phyloP scores from a whole-genome alignment of 768 basidiomycete genomes.

The Auriscalpium orientale region DNA sequence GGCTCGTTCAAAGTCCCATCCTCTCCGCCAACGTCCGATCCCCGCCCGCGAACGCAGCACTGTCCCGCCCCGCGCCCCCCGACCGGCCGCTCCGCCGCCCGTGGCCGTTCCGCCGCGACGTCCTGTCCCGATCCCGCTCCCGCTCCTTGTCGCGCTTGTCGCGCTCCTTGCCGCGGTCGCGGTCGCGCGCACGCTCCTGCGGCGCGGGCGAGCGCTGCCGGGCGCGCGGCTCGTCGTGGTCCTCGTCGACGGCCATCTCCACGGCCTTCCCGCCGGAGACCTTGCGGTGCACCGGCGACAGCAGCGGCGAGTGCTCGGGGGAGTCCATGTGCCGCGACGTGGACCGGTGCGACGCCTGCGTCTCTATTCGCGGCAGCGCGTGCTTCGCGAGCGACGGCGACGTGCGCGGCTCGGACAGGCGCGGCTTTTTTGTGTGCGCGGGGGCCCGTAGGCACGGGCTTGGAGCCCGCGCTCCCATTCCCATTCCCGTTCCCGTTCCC shows the following conservation, averaged over 20 bases:
- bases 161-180: slow-evolving; percentile 28
- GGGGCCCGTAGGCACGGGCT: slow-evolving; percentile 69
- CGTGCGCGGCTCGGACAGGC: slow-evolving; percentile 46
- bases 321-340: slow-evolving; percentile 13
- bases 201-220: slow-evolving; percentile 30
- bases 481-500: slow-evolving; percentile 22
- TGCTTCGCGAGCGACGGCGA: slow-evolving; percentile 9
- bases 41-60: slow-evolving; percentile 30
- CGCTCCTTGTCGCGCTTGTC: slow-evolving; percentile 26
- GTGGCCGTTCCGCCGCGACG: slow-evolving; percentile 28
- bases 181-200: slow-evolving; percentile 22
- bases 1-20: slow-evolving; percentile 54
- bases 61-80: slow-evolving; percentile 21
- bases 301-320: slow-evolving; percentile 14
- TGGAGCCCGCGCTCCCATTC: slow-evolving; percentile 25
- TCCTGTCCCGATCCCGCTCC: slow-evolving; percentile 19
- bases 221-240: slow-evolving; percentile 28
- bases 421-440: slow-evolving; percentile 72
- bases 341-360: slow-evolving; percentile 6
- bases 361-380: slow-evolving; percentile 14
- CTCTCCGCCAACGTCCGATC: slow-evolving; percentile 84
- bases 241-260: slow-evolving; percentile 47
- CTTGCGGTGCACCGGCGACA: slow-evolving; percentile 14
- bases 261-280: slow-evolving; percentile 23
- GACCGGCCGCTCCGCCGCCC: slow-evolving; percentile 27